Conservation (phyloP, 2,329 filamentous ascomycete species). For the Aspergillus tanneri region DNA sequence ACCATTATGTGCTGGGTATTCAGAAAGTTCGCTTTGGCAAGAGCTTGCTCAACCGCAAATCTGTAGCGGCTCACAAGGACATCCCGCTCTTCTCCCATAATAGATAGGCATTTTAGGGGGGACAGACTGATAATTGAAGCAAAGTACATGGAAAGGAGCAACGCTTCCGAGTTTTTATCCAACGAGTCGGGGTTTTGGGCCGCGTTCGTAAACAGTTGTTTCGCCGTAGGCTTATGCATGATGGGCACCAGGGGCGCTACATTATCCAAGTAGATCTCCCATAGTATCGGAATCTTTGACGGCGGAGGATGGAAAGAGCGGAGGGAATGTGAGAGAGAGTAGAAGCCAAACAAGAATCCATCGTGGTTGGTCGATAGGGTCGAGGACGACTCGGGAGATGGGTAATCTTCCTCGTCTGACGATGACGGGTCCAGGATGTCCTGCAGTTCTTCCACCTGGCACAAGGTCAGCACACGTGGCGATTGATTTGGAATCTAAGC, state of each 20-base stretch:
- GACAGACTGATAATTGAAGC: conserved; percentile 49
- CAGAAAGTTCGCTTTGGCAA: conserved; percentile 62
- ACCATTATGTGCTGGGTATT: conserved; percentile 62
- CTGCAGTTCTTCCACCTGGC: conserved; percentile 60
- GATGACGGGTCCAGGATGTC: conserved; percentile 59
- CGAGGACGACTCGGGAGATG: conserved; percentile 46
- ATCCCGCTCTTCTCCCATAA: conserved; percentile 54
- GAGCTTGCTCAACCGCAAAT: conserved; percentile 62
- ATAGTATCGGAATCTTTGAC: conserved; percentile 52
- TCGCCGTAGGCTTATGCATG: conserved; percentile 56
- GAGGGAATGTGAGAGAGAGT: conserved; percentile 57
- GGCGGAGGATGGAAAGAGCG: conserved; percentile 56
- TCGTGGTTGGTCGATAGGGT: conserved; percentile 50
- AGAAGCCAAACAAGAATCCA: conserved; percentile 61
- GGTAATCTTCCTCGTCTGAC: conserved; percentile 56
- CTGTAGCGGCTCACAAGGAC: conserved; percentile 56
- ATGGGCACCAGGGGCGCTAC: conserved; percentile 63
- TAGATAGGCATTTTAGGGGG: conserved; percentile 41
- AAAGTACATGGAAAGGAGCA: conserved; percentile 64
- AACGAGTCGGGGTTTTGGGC: conserved; percentile 51
- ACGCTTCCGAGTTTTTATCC: conserved; percentile 54
- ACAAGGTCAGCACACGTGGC: conserved; percentile 9
- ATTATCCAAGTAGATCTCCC: conserved; percentile 60
- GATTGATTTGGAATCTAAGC: not conserved
- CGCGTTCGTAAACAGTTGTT: conserved; percentile 52